Evolutionary conservation across 2,329 filamentous ascomycete species (phyloP), one percentile per base, ranked within the genome.

Genomic region (Triangularia setosa): DNA sequence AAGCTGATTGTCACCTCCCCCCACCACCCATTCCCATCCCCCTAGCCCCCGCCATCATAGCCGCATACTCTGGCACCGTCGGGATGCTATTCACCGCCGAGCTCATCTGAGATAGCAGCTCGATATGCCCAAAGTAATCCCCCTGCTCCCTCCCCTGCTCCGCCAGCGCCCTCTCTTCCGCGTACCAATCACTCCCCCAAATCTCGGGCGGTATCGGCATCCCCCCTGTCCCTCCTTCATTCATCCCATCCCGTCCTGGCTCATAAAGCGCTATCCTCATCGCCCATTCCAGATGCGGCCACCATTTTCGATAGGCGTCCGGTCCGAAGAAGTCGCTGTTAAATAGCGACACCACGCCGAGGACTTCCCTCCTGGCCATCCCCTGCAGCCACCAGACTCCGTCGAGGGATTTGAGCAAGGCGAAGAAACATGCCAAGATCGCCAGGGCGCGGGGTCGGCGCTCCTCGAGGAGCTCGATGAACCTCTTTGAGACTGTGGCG

Each of bases 351-450:
- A 86, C 81, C 24, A 90, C 81, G 21, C 88, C 87, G 72, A 86
- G 83, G 16, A 91, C 84, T 69, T 91, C 86, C 62, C 86, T 83
- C 16, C 83, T 82, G 7, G 87, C 84, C 70, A 90, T 87, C 44
- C 88, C 87, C 21, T 86, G 81, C 27, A 91, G 77, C 89, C 89
- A 92, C 89, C 89, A 92, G 16, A 87, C 78, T 16, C 79, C 75
- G 65, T 88, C 84, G 67, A 89, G 79, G 33, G 82, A 81, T 71
- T 87, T 87, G 56, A 90, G 78, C 40, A 89, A 77, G 27, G 86
- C 87, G 70, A 89, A 89, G 73, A 89, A 90, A 73, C 85, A 87
- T 6, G 87, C 87, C 1, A 90, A 80, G 35, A 89, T 86, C 30
- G 84, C 82, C 27, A 90, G 78, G 1, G 87, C 86, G 12, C 87